Evolutionary conservation across 2,329 filamentous ascomycete genomes (phyloP).

Genomic region (Macrophomina tecta): DNA sequence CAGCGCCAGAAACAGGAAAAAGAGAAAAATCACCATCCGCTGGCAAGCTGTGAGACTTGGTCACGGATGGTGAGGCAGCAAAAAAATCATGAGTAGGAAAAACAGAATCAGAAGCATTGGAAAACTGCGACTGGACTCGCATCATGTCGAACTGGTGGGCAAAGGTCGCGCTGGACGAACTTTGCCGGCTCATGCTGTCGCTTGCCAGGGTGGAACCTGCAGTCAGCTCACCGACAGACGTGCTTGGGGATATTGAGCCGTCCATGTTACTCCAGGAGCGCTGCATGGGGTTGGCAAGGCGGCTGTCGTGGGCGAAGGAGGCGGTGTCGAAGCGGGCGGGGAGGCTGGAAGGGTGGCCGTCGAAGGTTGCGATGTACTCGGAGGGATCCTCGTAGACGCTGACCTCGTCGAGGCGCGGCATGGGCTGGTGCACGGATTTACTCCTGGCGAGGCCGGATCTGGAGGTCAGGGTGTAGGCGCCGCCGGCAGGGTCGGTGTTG

Average conservation of each 20-base stretch:
- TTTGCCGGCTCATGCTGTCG: constrained; percentile 53
- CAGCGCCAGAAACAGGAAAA: constrained; percentile 29
- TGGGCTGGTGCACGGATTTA: constrained; percentile 36
- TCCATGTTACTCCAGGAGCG: constrained; percentile 40
- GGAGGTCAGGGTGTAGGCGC: constrained; percentile 43
- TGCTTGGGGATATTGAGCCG: constrained; percentile 44
- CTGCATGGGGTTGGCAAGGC: constrained; percentile 33
- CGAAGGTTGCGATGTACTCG: constrained; percentile 44
- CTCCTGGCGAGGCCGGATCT: constrained; percentile 33
- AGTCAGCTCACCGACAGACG: constrained; percentile 45
- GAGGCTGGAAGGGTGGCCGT: constrained; percentile 30
- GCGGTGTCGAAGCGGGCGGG: constrained; percentile 30
- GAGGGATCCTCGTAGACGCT: constrained; percentile 43
- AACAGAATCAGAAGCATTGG: constrained; percentile 43
- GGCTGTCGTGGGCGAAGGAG: constrained; percentile 28
- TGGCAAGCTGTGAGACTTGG: constrained; percentile 29
- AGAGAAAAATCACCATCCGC: constrained; percentile 26
- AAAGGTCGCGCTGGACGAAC: constrained; percentile 48
- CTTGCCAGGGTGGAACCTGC: constrained; percentile 45
- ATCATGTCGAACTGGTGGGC: constrained; percentile 51
- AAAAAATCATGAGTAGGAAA: constrained; percentile 38
- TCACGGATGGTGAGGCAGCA: constrained; percentile 31
- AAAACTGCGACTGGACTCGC: constrained; percentile 50
- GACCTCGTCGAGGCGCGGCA: constrained; percentile 35
- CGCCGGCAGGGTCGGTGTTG: constrained; percentile 29